Conservation (phyloP, 345 rosid genomes). For the Kandelia obovata region DNA sequence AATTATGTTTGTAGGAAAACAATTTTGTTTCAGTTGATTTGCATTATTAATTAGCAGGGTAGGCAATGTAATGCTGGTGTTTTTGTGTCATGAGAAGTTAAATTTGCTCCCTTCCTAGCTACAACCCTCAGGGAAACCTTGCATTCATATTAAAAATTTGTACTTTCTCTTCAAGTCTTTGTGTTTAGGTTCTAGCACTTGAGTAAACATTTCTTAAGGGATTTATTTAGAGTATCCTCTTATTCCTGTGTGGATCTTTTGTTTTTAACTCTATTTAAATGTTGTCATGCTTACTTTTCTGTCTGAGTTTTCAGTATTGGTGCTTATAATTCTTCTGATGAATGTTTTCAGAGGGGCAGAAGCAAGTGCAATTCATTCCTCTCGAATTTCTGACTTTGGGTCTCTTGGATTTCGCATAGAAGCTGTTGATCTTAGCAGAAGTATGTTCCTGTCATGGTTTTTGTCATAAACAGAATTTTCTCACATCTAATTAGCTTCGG, state of each 20-base stretch:
- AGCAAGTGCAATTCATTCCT: constrained; percentile 32
- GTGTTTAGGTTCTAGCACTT: too few species aligned
- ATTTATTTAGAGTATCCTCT: too few species aligned
- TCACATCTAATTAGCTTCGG: too few species aligned
- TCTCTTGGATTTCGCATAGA: constrained; percentile 49
- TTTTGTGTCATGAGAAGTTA: neutral
- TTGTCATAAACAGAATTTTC: neutral
- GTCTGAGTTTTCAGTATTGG: neutral
- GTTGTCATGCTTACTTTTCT: neutral
- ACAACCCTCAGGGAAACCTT: neutral
- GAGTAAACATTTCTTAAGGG: too few species aligned
- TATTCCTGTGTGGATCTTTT: neutral
- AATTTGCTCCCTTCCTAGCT: neutral
- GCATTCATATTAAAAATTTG: neutral
- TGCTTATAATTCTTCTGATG: constrained; percentile 21
- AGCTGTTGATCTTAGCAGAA: constrained; percentile 51
- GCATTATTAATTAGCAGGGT: too few species aligned
- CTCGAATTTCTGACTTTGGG: constrained; percentile 47
- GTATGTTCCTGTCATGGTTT: constrained; percentile 26
- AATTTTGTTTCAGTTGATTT: too few species aligned
- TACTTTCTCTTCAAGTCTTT: too few species aligned
- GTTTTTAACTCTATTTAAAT: neutral
- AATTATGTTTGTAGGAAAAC: too few species aligned
- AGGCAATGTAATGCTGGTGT: neutral
- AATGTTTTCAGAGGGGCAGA: constrained; percentile 45